Percentiles rank a stretch among this genome's conserved stretches.
Conservation (phyloP, 2,329 filamentous ascomycete genomes). For the Colletotrichum sp. region DNA sequence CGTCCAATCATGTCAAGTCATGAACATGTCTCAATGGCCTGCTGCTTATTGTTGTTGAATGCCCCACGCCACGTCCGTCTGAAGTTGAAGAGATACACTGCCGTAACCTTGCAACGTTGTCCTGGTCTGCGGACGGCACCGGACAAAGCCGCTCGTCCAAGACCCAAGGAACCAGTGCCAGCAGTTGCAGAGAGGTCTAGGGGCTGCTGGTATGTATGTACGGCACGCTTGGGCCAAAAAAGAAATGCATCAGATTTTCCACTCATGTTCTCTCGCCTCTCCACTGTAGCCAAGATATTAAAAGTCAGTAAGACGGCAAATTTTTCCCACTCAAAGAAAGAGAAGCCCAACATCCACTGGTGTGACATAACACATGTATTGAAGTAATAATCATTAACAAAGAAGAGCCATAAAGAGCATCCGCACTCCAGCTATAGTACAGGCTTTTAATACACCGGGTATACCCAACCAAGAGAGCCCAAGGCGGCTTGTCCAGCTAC, state of each 20-base stretch:
- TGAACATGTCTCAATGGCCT: neutral
- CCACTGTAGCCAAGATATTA: neutral
- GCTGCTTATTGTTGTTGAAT: neutral
- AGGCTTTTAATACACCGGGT: conserved; percentile 19
- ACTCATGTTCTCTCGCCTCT: neutral
- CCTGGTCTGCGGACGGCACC: neutral
- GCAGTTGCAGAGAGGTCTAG: neutral
- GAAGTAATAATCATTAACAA: neutral
- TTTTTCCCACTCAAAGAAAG: neutral
- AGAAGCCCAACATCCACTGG: neutral
- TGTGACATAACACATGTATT: neutral
- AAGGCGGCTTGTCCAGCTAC: neutral
- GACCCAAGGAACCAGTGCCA: neutral
- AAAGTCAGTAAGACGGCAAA: neutral
- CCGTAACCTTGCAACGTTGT: neutral
- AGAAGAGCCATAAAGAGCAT: neutral
- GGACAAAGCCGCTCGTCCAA: neutral
- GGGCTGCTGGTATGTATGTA: neutral
- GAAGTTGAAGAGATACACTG: neutral
- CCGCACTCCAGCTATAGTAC: conserved; percentile 7
- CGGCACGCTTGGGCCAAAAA: neutral
- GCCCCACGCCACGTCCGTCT: neutral
- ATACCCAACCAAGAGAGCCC: conserved; percentile 7
- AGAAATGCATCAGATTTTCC: neutral
- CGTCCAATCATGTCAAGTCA: neutral